Conservation (phyloP, 306 rosid species). For the Castanea crenata region DNA sequence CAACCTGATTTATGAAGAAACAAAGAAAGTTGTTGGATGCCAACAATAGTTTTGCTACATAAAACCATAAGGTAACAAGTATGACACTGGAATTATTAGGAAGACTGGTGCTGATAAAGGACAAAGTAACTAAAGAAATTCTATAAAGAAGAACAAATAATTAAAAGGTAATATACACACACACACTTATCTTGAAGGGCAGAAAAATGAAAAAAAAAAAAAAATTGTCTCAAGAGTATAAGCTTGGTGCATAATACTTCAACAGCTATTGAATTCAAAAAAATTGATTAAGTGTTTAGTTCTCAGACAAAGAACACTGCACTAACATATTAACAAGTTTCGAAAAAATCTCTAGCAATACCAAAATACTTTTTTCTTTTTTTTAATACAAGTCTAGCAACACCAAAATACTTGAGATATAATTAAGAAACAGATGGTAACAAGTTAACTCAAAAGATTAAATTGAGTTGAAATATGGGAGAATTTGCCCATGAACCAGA, state of each 20-base stretch:
- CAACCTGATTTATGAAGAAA: conserved; percentile 43
- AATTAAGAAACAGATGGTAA: conserved; percentile 2
- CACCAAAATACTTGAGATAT: neutral
- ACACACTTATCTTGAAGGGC: too few relatives aligned
- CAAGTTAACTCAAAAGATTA: conserved; percentile 51
- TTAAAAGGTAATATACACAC: too few relatives aligned
- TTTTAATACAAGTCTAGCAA: neutral
- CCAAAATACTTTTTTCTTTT: neutral
- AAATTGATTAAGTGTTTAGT: neutral
- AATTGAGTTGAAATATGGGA: conserved; percentile 60
- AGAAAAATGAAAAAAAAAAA: neutral
- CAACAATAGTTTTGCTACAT: neutral
- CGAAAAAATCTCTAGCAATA: conserved; percentile 2
- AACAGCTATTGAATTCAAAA: neutral
- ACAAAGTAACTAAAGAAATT: neutral
- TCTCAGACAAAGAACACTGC: conserved; percentile 15
- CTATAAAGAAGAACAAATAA: neutral
- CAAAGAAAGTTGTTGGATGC: conserved; percentile 24
- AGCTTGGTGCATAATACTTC: neutral
- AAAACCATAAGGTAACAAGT: conserved; percentile 2
- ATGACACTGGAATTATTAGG: conserved; percentile 7
- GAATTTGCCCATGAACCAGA: conserved; percentile 78
- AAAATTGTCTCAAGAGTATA: conserved; percentile 34
- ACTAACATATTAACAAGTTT: neutral
- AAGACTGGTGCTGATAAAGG: conserved; percentile 1